Evolutionary conservation across 805 yeast genomes (phyloP), one percentile per base, ranked within the genome.

Genomic region (Millerago galiae): DNA sequence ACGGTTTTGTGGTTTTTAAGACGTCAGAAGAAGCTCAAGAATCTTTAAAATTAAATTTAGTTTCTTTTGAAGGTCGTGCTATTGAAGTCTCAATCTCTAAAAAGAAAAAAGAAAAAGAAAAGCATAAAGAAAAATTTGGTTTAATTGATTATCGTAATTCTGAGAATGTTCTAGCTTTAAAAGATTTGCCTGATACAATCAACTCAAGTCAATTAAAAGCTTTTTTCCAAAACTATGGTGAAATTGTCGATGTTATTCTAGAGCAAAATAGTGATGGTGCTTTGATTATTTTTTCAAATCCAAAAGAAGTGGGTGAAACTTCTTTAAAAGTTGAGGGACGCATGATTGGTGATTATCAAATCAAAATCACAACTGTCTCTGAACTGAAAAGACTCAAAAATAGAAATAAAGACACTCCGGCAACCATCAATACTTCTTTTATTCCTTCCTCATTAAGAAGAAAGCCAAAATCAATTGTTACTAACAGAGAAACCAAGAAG

Each of bases 1-100:
- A 71, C 57, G 95, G 82, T 0, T 83, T 85, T 54, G 61, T 85
- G 0, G 65, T 75, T 0, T 83, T 77, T 50, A 44, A 53, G 2
- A 59, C 60, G 0, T 55, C 59, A 8, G 68, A 65, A 1, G 71
- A 68, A 3, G 84, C 88, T 0, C 53, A 60, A 0, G 55, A 56
- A 4, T 79, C 87, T 0, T 48, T 79, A 11, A 54, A 57, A 9
- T 47, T 70, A 37, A 66, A 79, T 47, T 65, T 68, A 8, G 50
- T 61, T 0, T 58, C 61, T 3, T 46, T 82, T 2, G 67, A 67
- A 32, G 79, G 72, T 0, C 59, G 84, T 34, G 58, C 51, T 0
- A 62, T 85, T 2, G 62, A 62, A 11, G 82, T 81, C 0, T 62
- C 68, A 1, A 55, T 72, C 5, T 75, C 85, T 1, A 69, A 70